phyloP scores from a whole-genome alignment of 345 rosid genomes.

The Syzygium grande region DNA sequence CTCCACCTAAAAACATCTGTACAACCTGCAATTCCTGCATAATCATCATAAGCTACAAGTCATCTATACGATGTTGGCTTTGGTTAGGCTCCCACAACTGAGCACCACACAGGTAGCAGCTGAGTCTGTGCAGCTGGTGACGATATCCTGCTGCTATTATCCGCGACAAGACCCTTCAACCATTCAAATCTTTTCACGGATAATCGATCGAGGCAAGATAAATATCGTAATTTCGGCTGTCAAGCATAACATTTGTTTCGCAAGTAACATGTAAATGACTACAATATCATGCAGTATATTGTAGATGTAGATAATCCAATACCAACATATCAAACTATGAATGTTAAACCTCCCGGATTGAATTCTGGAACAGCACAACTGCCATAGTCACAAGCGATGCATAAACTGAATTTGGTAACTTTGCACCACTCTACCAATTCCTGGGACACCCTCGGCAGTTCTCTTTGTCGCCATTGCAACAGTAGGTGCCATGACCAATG shows the following conservation, averaged over 20 bases:
- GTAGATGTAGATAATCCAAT: neutral
- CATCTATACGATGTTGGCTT: neutral
- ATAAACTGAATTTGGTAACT: slow-evolving; percentile 58
- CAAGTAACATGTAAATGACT: neutral
- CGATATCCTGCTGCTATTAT: neutral
- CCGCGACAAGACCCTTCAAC: neutral
- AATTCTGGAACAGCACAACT: slow-evolving; percentile 42
- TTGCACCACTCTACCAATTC: slow-evolving; percentile 70
- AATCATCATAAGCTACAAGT: neutral
- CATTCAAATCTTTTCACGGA: neutral
- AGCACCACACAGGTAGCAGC: neutral
- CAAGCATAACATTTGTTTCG: neutral
- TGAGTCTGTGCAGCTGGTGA: neutral
- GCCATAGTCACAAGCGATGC: slow-evolving; percentile 80
- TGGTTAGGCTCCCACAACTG: neutral
- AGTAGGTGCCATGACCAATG: slow-evolving; percentile 71
- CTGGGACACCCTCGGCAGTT: slow-evolving; percentile 66
- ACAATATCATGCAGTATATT: neutral
- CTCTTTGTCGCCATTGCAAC: slow-evolving; percentile 71
- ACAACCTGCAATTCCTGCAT: neutral
- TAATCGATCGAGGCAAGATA: neutral
- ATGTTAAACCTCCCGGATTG: slow-evolving; percentile 4
- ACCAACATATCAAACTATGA: neutral
- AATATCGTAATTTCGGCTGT: neutral
- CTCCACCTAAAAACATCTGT: neutral